Conservation (phyloP, 1,284 basidiomycete species). For the Papiliotrema terrestris region DNA sequence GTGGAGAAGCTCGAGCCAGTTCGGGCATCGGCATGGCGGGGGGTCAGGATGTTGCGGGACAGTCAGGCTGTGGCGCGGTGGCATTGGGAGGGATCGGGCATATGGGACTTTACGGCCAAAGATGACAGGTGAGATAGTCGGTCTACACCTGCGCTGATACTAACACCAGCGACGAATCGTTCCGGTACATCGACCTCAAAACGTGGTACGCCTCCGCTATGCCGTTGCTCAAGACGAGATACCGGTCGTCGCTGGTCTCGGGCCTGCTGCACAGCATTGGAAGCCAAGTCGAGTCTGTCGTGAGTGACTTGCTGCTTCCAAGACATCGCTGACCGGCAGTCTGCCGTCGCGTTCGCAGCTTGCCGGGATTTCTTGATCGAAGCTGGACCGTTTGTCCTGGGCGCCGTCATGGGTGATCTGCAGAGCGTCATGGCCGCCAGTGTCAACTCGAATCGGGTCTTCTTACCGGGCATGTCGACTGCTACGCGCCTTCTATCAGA, state of each 20-base stretch:
- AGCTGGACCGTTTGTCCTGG: not conserved
- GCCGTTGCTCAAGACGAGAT: conserved; percentile 58
- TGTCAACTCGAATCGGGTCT: conserved; percentile 61
- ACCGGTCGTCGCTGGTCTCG: conserved; percentile 59
- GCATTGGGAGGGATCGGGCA: conserved; percentile 32
- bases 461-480: conserved; percentile 73
- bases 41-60: conserved; percentile 55
- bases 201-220: conserved; percentile 63
- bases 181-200: conserved; percentile 62
- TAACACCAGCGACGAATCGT: conserved; percentile 44
- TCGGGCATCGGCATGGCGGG: conserved; percentile 69
- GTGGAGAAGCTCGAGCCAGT: conserved; percentile 89
- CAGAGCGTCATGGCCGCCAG: conserved; percentile 55
- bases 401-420: conserved; percentile 56
- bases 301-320: conserved; percentile 48
- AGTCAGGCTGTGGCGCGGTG: conserved; percentile 48
- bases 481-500: conserved; percentile 57
- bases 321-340: conserved; percentile 1
- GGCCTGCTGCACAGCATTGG: conserved; percentile 74
- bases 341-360: conserved; percentile 12
- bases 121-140: conserved; percentile 6
- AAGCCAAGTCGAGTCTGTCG: conserved; percentile 75
- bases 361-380: conserved; percentile 6
- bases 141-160: conserved; percentile 49
- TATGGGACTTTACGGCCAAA: conserved; percentile 5